phyloP scores from a whole-genome alignment of 129 eudicot genomes.

The Mikania micrantha region DNA sequence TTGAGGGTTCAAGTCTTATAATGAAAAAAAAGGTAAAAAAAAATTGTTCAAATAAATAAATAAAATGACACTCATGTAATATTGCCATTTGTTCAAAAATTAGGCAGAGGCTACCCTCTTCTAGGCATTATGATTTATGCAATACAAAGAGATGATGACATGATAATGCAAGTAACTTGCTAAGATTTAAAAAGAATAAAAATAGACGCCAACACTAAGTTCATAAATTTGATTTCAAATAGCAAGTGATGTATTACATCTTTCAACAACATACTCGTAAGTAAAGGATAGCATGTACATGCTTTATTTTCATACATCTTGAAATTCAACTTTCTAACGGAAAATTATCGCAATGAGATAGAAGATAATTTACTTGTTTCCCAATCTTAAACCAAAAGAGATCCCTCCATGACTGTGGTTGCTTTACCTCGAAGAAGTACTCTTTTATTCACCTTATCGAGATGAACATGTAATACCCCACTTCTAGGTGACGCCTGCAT shows the following conservation, averaged over 20 bases:
- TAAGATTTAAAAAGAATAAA: neutral
- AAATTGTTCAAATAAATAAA: no score
- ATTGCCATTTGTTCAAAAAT: no score
- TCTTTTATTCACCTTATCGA: conserved; percentile 65
- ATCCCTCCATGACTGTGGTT: conserved; percentile 71
- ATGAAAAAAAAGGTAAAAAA: no score
- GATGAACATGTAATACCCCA: conserved; percentile 49
- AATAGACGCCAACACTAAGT: neutral
- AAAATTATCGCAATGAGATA: neutral
- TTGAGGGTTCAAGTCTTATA: no score
- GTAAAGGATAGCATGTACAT: neutral
- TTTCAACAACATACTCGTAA: neutral
- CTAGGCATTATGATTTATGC: no score
- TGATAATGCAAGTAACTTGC: neutral
- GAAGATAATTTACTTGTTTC: neutral
- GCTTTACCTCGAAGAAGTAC: conserved; percentile 71
- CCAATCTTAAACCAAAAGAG: conserved; percentile 42
- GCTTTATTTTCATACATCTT: neutral
- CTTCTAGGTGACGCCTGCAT: conserved; percentile 86
- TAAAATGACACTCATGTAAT: no score
- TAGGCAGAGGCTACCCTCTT: no score
- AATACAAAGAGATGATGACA: neutral
- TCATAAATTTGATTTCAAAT: neutral
- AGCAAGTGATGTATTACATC: neutral
- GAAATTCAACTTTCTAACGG: neutral